Base-by-base conservation (phyloP, 306 rosid species). In the Sphenostylis stenocarpa region DNA sequence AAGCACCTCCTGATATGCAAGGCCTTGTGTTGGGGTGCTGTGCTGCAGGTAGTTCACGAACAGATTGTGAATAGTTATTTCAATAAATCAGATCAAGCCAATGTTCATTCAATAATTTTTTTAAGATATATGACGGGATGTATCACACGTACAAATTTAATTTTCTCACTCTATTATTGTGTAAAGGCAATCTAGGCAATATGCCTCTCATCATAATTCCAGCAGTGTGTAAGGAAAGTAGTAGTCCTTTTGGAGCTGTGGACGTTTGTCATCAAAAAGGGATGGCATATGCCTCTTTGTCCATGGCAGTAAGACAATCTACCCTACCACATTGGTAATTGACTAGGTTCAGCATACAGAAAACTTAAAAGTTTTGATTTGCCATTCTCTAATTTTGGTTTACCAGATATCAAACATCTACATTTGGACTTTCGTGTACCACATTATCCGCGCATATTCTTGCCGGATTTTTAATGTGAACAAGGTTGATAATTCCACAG, bases 21-120 rank as follows among this genome's bases (percentile, higher is more conserved):
- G 75, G 86, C 67, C 77, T 82, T 72, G 75, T 82, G 34, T 77
- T 82, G 39, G 83, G 86, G n/a, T 82, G 76, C 26, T 82, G 86
- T 68, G 75, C 80, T 6, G 80, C 83, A 72, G 83, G 86, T 69
- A 66, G 10, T 29, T 69, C 71, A 57, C 44, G 53, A 21, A 31
- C 39, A 52, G 0, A 34, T 23, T 76, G 49, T 5, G 11, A n/a
- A 3, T 51, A 14, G 17, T 21, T n/a, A 16, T 43, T 73, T 16
- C 39, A 13, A 63, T 48, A 14, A 55, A 71, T 4, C 34, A 31
- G 20, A 28, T 60, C 49, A 33, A 45, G n/a, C 24, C 36, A 20
- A 53, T 5, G 9, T n/a, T 26, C 3, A 63, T 0, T 31, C n/a
- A 47, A 44, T n/a, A 15, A 10, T 36, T 55, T 55, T 39, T 52